Conservation (phyloP, 73 alveolate genomes). For the Paramecium caudatum region DNA sequence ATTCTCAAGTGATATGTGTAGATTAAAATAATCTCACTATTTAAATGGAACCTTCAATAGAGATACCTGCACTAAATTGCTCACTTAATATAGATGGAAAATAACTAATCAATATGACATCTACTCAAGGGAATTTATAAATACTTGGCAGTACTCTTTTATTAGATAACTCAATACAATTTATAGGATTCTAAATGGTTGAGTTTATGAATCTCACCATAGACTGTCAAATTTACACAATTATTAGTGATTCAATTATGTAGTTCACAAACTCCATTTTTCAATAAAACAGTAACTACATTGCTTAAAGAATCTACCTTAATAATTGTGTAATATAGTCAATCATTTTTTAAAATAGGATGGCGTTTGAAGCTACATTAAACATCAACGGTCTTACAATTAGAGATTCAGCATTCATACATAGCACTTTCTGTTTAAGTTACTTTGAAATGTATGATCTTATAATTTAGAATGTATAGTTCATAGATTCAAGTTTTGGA, state of each 20-base stretch:
- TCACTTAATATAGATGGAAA: background rate
- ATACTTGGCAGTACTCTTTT: background rate
- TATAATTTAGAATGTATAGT: no score
- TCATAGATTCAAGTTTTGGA: no score
- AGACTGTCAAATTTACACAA: background rate
- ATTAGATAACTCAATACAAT: background rate
- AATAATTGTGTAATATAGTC: no score
- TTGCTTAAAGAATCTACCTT: no score
- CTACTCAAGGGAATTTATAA: background rate
- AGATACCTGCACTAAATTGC: background rate
- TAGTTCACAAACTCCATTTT: background rate
- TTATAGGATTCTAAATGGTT: background rate
- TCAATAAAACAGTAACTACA: background rate
- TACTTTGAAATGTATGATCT: no score
- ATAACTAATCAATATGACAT: background rate
- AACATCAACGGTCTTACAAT: no score
- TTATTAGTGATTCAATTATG: background rate
- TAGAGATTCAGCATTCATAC: no score
- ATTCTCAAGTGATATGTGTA: background rate
- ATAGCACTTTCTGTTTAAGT: no score
- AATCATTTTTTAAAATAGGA: no score
- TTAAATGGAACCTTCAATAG: background rate
- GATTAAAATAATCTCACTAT: background rate
- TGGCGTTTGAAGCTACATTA: no score
- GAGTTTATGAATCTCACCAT: no score